Conservation (phyloP, 2,329 filamentous ascomycete species). For the Diaporthe capsici region DNA sequence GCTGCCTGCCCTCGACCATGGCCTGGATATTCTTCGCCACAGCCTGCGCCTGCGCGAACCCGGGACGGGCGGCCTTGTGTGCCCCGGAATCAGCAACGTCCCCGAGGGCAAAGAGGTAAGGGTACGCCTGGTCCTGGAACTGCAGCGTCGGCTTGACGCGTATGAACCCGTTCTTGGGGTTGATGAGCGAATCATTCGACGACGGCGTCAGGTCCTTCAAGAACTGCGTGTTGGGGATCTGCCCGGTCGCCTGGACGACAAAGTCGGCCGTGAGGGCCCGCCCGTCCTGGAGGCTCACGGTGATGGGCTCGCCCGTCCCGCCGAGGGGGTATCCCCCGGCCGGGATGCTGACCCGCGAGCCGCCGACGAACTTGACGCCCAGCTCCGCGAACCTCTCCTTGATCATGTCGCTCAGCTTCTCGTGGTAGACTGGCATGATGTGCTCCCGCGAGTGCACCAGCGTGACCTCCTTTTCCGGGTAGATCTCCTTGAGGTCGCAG, state of each 20-base stretch:
- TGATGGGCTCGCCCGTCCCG: conserved; percentile 40
- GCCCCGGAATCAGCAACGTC: conserved; percentile 63
- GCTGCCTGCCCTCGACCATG: conserved; percentile 53
- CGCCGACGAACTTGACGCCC: conserved; percentile 52
- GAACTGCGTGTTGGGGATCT: conserved; percentile 61
- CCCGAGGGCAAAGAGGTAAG: conserved; percentile 65
- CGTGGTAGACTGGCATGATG: conserved; percentile 61
- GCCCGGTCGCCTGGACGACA: conserved; percentile 63
- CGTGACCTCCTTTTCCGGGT: conserved; percentile 61
- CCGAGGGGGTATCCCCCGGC: conserved; percentile 45
- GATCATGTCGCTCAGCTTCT: conserved; percentile 55
- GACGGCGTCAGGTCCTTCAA: conserved; percentile 49
- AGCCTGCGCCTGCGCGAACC: conserved; percentile 58
- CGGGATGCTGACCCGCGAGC: conserved; percentile 48
- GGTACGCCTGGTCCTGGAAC: conserved; percentile 52
- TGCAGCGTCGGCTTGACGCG: conserved; percentile 63
- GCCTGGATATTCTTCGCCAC: conserved; percentile 61
- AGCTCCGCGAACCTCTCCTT: conserved; percentile 54
- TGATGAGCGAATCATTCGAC: conserved; percentile 44
- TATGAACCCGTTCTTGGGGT: conserved; percentile 53
- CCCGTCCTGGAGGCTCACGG: conserved; percentile 52
- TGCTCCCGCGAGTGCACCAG: conserved; percentile 61
- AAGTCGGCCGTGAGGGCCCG: conserved; percentile 55
- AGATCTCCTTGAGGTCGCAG: conserved; percentile 62
- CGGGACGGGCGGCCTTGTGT: conserved; percentile 61